Evolutionary conservation across 2,329 filamentous ascomycete genomes (phyloP), one percentile per base, ranked within the genome.

Genomic region (Rutstroemia sydowiana): DNA sequence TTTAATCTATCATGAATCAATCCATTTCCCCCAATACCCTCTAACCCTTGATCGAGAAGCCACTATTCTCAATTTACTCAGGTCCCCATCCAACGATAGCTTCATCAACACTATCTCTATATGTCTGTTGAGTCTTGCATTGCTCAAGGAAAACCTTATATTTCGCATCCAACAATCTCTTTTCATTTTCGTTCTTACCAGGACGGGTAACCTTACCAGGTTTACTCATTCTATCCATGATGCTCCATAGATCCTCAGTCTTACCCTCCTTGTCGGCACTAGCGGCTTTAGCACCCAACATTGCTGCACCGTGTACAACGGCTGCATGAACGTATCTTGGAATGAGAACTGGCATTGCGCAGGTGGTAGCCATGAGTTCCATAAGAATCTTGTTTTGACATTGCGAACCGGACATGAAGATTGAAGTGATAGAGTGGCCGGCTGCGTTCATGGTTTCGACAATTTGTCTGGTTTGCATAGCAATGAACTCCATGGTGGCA

Each of bases 351-450:
- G 92, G 92, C 84, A 95, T 91, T 60, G 83, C 77, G 71, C 92
- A 97, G 0, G 86, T 87, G 0, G 91, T 93, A 13, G 93, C 90
- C 62, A 98, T 86, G 14, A 98, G 81, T 53, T 83, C 79, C 85
- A 98, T 95, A 51, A 98, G 76, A 55, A 97, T 82, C 31, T 85
- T 82, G 70, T 98, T 98, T 71, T 96, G 91, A 75, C 93, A 98
- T 69, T 97, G 93, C 10, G 88, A 95, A 55, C 93, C 93, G 4
- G 89, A 95, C 93, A 98, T 97, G 80, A 97, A 98, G 70, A 98
- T 95, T 57, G 86, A 92, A 45, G 78, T 83, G 68, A 98, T 91
- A 60, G 79, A 75, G 72, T 98, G 93, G 9, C 93, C 93, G 1
- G 89, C 76, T 43, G 79, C 75, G 75, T 97, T 98, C 91, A 98